Base-by-base conservation (phyloP, 1,284 basidiomycete genomes). In the Tremellales sp. region DNA sequence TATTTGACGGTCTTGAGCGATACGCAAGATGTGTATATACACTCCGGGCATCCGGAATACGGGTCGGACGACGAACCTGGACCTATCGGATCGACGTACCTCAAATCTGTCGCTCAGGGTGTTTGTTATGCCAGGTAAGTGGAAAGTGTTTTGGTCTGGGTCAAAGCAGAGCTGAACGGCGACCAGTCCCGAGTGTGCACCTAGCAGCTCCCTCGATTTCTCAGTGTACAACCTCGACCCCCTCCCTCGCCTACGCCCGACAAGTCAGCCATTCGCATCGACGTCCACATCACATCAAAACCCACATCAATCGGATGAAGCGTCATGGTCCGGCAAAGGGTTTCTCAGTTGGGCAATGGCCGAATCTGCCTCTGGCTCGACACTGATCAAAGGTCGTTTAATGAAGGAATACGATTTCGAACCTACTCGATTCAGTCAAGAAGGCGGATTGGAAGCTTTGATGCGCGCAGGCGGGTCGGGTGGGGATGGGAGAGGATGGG, bases 181-280 rank as follows among this genome's bases (percentile, higher is more conserved):
- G 8, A 21, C 11, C 19, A 40, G 39, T 15, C 39, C 39, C 4
- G 39, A 40, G 23, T 40, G 39, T 24, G 19, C 23, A 24, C 39
- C 39, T 5, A 40, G 5, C 5, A n/a, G 13, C 12, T 22, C 39
- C 23, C 23, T 57, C 35, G 70, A 72, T 45, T 72, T 66, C 47
- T 65, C 66, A n/a, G 62, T 72, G 12, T 72, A 72, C 64, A 65
- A 63, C 48, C 61, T 70, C 29, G 67, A 72, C 39, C 70, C 69
- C 10, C 43, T 51, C 2, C 27, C 42, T 1, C 46, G 49, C 23
- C 43, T 45, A 11, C 40, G 45, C 17, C 22, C 46, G 3, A 36
- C 33, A 36, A 15, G 15, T 15, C 29, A 31, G 29, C 33, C 33
- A 36, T 36, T 36, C 13, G n/a, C n/a, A n/a, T n/a, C n/a, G n/a